These are phyloP conservation scores for Laetiporus sulphureus DNA, from an alignment of 1,284 basidiomycete species.

Conservation along the genomic window DNA sequence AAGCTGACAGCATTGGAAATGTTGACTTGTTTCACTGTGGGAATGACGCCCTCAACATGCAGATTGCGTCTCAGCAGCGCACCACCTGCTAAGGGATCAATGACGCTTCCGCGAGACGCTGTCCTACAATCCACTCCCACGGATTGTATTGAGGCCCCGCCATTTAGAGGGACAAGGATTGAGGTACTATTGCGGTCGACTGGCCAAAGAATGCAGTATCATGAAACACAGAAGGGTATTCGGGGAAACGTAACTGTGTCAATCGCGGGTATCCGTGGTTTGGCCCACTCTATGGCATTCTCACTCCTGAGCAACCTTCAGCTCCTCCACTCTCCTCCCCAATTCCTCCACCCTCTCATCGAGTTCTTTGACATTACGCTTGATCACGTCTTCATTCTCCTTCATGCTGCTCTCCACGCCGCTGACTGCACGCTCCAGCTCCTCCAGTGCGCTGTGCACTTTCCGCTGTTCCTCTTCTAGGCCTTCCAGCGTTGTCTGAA, in stretches of 20 bases:
- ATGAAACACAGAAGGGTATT: neutral
- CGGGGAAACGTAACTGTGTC: neutral
- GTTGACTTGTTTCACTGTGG: too few species aligned
- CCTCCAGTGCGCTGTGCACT: conserved; percentile 54
- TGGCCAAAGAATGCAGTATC: neutral
- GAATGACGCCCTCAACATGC: too few species aligned
- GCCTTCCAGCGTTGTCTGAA: conserved; percentile 63
- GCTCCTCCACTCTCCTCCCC: conserved; percentile 26
- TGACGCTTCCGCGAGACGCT: too few species aligned
- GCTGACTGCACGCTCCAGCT: conserved; percentile 63
- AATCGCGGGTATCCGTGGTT: neutral
- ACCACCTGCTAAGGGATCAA: too few species aligned
- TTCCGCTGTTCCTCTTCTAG: conserved; percentile 69
- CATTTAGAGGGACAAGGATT: neutral
- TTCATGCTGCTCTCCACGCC: conserved; percentile 72
- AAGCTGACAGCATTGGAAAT: too few species aligned
- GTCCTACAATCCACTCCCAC: too few species aligned
- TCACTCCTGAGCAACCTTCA: conserved; percentile 9
- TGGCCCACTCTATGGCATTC: neutral
- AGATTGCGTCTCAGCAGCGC: too few species aligned
- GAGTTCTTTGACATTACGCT: conserved; percentile 50
- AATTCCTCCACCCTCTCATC: conserved; percentile 36
- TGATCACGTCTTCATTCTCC: conserved; percentile 69
- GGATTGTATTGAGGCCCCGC: neutral
- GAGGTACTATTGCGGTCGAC: neutral